Base-by-base conservation (phyloP, 306 rosid species). In the Vigna unguiculata region DNA sequence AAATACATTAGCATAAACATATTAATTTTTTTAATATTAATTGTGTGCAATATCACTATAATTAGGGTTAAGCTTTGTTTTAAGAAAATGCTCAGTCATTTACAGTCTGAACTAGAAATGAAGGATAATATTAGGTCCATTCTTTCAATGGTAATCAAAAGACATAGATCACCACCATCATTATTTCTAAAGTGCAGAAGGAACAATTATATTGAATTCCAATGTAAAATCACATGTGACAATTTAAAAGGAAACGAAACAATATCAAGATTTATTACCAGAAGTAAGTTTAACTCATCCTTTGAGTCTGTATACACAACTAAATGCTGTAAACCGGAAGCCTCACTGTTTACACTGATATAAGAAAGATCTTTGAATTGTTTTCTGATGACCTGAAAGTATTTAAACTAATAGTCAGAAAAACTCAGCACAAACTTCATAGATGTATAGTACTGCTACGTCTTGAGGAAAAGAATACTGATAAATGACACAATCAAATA, bases 321-420 rank as follows among this genome's bases (percentile, higher is more conserved):
- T 11, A 90, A 71, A 16, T 84, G 84, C 67, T 85, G 93, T 74
- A 78, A 86, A 78, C 84, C 68, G 6, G 84, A 79, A 81, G 79
- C 77, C 20, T 86, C 90, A n/a, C 76, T 81, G 72, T 87, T 74
- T 48, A 83, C 80, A 49, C 67, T 51, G 71, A 88, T 84, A 81
- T 89, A 89, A 32, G 51, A 83, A 82, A 95, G 96, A 86, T 92
- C 93, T 78, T 87, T 66, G 81, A 95, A 90, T 78, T 89, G 82
- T 77, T 84, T 86, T 71, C 62, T 78, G 77, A 92, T 85, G 64
- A 92, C 97, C 97, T 95, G 97, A 88, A 88, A 69, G 25, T 41
- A 65, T 82, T 77, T 79, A n/a, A 67, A 69, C 54, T 67, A 51
- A 70, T 60, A 54, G 69, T 81, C 72, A 84, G 72, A 72, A 69